A percentile compares a stretch with the other conserved stretches of the same genome.
Conservation (phyloP, 768 basidiomycete species). For the Collybiopsis confluens region DNA sequence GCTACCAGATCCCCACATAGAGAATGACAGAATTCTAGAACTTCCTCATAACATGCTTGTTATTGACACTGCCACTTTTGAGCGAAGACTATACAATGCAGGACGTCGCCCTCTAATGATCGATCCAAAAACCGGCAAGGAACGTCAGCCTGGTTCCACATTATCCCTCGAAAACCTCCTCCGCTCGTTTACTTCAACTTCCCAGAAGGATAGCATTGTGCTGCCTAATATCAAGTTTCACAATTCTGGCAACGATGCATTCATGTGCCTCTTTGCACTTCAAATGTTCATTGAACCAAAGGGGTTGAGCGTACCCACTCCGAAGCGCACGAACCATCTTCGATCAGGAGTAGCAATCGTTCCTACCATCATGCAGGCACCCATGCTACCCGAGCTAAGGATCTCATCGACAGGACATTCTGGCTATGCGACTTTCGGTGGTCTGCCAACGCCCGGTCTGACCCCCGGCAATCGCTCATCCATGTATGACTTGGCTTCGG, state of each 20-base stretch:
- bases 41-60: conserved; percentile 69
- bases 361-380: not conserved
- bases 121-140: conserved; percentile 52
- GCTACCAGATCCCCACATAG: conserved; percentile 1
- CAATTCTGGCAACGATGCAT: conserved; percentile 81
- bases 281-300: conserved; percentile 65
- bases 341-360: conserved; percentile 1
- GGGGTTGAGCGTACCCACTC: conserved; percentile 30
- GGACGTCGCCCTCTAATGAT: conserved; percentile 60
- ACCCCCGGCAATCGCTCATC: not conserved
- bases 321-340: conserved; percentile 21
- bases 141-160: conserved; percentile 46
- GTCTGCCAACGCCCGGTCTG: not conserved
- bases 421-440: conserved; percentile 3
- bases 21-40: conserved; percentile 33
- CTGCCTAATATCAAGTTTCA: conserved; percentile 46
- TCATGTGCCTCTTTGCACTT: conserved; percentile 61
- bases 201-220: conserved; percentile 15
- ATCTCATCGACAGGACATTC: not conserved
- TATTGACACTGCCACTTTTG: conserved; percentile 61
- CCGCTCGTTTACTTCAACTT: conserved; percentile 48
- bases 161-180: conserved; percentile 64
- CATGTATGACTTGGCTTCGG: conserved; percentile 7
- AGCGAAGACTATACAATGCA: conserved; percentile 54
- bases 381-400: not conserved